A percentile compares a stretch with the other conserved stretches of the same genome.
phyloP scores from a whole-genome alignment of 371 early-diverging fungal genomes.

The Saksenaea vasiformis region DNA sequence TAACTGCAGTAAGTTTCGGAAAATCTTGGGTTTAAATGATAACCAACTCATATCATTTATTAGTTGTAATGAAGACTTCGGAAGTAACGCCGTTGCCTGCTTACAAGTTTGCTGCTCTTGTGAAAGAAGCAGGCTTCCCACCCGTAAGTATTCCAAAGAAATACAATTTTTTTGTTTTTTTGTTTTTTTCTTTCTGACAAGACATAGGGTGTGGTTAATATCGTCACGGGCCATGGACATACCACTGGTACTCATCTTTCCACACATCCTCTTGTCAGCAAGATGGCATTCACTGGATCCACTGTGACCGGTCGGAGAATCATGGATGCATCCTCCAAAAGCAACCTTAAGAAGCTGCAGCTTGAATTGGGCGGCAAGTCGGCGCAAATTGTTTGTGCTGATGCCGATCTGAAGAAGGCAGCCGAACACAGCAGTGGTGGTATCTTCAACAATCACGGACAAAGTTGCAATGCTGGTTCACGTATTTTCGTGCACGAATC shows the following conservation, averaged over 20 bases:
- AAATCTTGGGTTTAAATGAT: neutral
- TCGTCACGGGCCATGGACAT: constrained; percentile 58
- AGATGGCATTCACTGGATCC: constrained; percentile 70
- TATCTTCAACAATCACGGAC: constrained; percentile 82
- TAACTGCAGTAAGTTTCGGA: constrained; percentile 48
- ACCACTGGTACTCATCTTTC: constrained; percentile 34
- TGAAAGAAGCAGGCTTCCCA: constrained; percentile 47
- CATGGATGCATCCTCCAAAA: constrained; percentile 63
- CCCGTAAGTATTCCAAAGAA: constrained; percentile 47
- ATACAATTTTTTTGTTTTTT: too few relatives aligned
- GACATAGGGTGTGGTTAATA: constrained; percentile 69
- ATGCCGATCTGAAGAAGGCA: constrained; percentile 80
- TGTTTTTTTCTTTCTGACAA: neutral
- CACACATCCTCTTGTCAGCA: constrained; percentile 31
- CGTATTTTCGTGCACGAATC: constrained; percentile 82
- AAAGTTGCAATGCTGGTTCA: constrained; percentile 88
- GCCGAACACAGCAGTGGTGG: constrained; percentile 72
- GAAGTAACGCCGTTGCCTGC: constrained; percentile 58
- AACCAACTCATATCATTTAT: neutral
- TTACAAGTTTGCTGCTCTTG: constrained; percentile 48
- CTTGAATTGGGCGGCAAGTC: constrained; percentile 94
- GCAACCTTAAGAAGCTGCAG: constrained; percentile 74
- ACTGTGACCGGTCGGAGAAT: constrained; percentile 72
- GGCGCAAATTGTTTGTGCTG: constrained; percentile 83
- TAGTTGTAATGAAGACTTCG: constrained; percentile 58